Evolutionary conservation across 164 flowering plant species (phyloP).

Genomic region (Liriodendron chinense): DNA sequence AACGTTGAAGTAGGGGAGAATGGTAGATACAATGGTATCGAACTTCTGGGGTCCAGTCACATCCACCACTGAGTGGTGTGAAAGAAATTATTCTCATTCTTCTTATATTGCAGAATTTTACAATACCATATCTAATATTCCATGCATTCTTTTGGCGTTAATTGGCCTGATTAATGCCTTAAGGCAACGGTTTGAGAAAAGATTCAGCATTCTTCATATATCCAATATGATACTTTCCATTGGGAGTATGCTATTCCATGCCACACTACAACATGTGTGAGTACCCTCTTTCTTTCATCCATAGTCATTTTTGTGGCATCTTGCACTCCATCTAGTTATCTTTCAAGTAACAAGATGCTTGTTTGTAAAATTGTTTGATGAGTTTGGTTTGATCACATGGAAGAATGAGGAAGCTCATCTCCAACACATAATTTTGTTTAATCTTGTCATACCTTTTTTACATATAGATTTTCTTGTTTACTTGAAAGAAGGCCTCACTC

Average conservation of each 20-base stretch:
- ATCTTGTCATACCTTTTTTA: no score
- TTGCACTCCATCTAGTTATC: not conserved
- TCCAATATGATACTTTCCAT: constrained; percentile 78
- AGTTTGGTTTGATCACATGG: no score
- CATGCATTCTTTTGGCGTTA: constrained; percentile 65
- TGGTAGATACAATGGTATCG: constrained; percentile 54
- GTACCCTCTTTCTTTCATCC: constrained; percentile 13
- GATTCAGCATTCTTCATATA: constrained; percentile 76
- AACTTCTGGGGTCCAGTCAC: constrained; percentile 95
- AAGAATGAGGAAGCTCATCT: no score
- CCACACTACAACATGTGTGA: constrained; percentile 75
- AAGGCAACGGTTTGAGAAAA: constrained; percentile 84
- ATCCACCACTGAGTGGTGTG: constrained; percentile 78
- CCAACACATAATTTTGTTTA: no score
- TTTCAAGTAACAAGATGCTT: not conserved
- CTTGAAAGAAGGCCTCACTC: not conserved
- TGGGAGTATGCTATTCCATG: constrained; percentile 84
- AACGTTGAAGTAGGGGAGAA: constrained; percentile 14
- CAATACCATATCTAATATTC: constrained; percentile 77
- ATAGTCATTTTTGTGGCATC: not conserved
- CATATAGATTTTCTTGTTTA: not conserved
- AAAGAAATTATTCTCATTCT: constrained; percentile 67
- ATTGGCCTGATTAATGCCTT: constrained; percentile 75
- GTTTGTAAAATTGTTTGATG: not conserved
- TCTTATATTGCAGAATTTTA: constrained; percentile 76